Evolutionary conservation across 345 rosid species (phyloP).

Genomic region (Eucalyptus tenuipes): DNA sequence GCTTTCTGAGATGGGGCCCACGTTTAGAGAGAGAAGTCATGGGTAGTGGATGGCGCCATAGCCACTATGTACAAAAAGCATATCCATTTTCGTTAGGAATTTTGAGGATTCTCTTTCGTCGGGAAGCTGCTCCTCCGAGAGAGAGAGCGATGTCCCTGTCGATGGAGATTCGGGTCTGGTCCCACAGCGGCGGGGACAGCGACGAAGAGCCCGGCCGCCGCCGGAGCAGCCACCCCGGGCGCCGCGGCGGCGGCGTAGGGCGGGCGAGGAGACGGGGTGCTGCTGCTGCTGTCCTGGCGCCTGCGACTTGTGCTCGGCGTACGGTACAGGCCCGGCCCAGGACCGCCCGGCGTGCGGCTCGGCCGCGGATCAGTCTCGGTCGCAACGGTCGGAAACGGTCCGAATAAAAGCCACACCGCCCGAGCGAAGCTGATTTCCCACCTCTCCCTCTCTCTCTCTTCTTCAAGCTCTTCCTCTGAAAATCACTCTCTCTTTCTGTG

Average conservation of each 20-base stretch:
- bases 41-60: background rate
- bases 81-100: background rate
- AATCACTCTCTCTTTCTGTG: background rate
- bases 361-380: constrained; percentile 44
- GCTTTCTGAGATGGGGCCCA: too few relatives aligned
- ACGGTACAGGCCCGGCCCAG: background rate
- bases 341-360: background rate
- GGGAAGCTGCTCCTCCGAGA: background rate
- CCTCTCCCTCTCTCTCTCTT: background rate
- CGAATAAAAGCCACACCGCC: background rate
- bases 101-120: background rate
- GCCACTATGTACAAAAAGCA: background rate
- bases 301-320: constrained; percentile 37
- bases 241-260: constrained; percentile 16
- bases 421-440: background rate
- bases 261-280: constrained; percentile 56
- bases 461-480: background rate
- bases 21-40: background rate
- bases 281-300: constrained; percentile 68
- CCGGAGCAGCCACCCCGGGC: constrained; percentile 27
- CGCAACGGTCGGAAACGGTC: background rate
- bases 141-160: constrained; percentile 22
- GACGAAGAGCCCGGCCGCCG: constrained; percentile 61
- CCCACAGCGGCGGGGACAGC: constrained; percentile 15
- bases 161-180: constrained; percentile 52